Evolutionary conservation across 2,329 filamentous ascomycete species (phyloP).

Genomic region (Colletotrichum spaethianum): DNA sequence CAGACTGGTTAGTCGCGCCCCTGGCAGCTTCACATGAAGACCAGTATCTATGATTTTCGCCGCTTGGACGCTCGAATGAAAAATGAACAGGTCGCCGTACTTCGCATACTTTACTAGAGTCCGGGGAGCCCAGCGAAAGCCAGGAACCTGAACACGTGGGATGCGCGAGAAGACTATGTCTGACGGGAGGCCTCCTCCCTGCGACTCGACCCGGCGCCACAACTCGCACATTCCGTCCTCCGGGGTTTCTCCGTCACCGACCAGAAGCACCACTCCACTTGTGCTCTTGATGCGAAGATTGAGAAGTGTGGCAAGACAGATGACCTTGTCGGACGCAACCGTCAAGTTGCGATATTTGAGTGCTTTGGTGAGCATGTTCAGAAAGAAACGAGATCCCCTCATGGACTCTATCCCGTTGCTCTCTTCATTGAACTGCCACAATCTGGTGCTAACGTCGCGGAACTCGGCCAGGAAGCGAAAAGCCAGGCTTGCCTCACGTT

Average conservation of each 20-base stretch:
- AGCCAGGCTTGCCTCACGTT: background rate
- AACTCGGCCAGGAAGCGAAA: background rate
- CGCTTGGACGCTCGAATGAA: background rate
- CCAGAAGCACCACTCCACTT: slow-evolving; percentile 6
- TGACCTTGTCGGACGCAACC: slow-evolving; percentile 25
- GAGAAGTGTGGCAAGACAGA: slow-evolving; percentile 10
- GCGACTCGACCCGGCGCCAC: slow-evolving; percentile 16
- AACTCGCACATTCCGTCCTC: slow-evolving; percentile 32
- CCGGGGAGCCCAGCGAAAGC: slow-evolving; percentile 17
- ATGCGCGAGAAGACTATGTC: slow-evolving; percentile 28
- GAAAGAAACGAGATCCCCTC: background rate
- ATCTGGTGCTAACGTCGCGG: slow-evolving; percentile 13
- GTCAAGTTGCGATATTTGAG: slow-evolving; percentile 24
- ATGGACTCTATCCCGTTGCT: background rate
- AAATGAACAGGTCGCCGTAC: slow-evolving; percentile 3
- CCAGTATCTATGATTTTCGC: background rate
- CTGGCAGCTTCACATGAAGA: background rate
- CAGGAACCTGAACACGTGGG: slow-evolving; percentile 12
- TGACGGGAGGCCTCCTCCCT: background rate
- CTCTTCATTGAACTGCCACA: slow-evolving; percentile 1
- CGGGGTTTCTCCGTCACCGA: slow-evolving; percentile 2
- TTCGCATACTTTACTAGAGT: slow-evolving; percentile 23
- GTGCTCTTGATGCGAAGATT: slow-evolving; percentile 5
- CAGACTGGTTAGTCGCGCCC: background rate
- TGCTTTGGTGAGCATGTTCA: slow-evolving; percentile 15